Base-by-base conservation (phyloP, 805 yeast genomes). In the Komagataella phaffii region DNA sequence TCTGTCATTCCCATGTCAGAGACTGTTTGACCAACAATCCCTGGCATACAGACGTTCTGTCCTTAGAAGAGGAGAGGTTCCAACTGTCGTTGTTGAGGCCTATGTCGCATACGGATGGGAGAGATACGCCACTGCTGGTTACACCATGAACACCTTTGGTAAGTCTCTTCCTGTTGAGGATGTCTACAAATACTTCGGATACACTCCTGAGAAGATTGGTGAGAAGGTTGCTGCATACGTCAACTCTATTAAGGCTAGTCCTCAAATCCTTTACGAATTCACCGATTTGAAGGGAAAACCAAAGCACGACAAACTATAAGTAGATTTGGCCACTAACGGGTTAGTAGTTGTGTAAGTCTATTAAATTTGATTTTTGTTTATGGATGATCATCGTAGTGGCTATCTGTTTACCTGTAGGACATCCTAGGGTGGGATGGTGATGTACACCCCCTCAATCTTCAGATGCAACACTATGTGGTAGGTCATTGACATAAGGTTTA, bases 61-160 rank as follows among this genome's bases (percentile, higher is more conserved):
- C 5, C 56, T 66, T 40, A 43, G 51, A 47, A 53, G 61, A 49
- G 64, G 64, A 17, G 52, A 59, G 23, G 48, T 60, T 4, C 69
- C 66, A 36, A 53, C 60, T 8, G 60, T 67, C 43, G 64, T 65
- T 14, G 58, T 67, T 24, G 71, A 67, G 53, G 66, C 70, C 5
- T 67, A 62, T 53, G 62, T 67, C 4, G 61, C 68, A 21, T 57
- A 56, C 52, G 68, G 68, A 10, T 67, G 71, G 71, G 68, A 67
- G 52, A 56, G 64, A 49, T 64, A 64, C 51, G 69, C 70, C n/a
- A 59, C 57, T 40, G 71, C 70, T 43, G 67, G 68, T 49, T 57
- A 64, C 53, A 64, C 59, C 49, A 58, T 67, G 66, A 58, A 61
- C 47, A 56, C 61, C 1, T 67, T 62, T 50, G 71, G 71, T 24